phyloP scores from a whole-genome alignment of 345 rosid species.

The Salix koriyanagi region DNA sequence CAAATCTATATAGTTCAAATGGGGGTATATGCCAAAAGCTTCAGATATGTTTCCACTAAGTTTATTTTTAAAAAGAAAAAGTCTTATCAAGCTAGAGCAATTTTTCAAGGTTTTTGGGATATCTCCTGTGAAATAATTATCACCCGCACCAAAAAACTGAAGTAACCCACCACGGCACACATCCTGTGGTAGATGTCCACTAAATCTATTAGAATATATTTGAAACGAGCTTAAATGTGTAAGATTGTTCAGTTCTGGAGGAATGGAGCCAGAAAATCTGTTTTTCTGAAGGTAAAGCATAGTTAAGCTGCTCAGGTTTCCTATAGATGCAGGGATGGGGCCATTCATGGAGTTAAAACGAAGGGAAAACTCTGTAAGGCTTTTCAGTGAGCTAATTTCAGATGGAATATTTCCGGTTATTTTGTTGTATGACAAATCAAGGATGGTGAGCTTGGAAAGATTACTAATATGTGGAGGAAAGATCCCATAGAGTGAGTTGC shows the following conservation, averaged over 20 bases:
- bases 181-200: background rate
- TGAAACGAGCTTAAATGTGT: background rate
- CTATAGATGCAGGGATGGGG: background rate
- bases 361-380: background rate
- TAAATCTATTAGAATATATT: background rate
- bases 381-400: background rate
- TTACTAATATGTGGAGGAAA: slow-evolving; percentile 18
- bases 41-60: background rate
- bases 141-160: fast-evolving
- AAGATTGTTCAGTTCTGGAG: background rate
- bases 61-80: background rate
- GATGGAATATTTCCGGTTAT: slow-evolving; percentile 7
- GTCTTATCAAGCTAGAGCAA: background rate
- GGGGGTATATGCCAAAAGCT: background rate
- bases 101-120: background rate
- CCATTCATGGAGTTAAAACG: background rate
- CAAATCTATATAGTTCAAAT: background rate
- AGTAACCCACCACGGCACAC: background rate
- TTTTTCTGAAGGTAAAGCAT: background rate
- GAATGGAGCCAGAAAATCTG: background rate
- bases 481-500: slow-evolving; percentile 18
- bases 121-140: background rate
- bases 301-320: background rate
- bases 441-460: slow-evolving; percentile 17
- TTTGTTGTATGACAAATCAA: slow-evolving; percentile 5